These are phyloP conservation scores for Diplodia corticola DNA, from an alignment of 2,329 filamentous ascomycete species.

Conservation along the genomic window DNA sequence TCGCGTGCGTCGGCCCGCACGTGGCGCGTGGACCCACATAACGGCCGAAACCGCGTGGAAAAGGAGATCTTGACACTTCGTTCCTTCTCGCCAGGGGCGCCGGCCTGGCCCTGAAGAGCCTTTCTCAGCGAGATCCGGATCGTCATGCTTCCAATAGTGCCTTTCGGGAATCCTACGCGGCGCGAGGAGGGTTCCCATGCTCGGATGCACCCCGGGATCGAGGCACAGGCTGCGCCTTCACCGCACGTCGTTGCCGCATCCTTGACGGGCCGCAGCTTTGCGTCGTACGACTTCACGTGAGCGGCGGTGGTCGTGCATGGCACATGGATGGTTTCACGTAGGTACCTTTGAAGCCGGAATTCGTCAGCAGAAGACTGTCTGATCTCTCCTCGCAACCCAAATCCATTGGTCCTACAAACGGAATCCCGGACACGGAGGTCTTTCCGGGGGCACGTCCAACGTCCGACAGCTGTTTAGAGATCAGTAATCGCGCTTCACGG, in stretches of 20 bases:
- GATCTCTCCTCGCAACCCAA: not conserved
- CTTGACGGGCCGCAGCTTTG: not conserved
- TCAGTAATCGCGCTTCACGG: not conserved
- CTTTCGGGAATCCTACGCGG: not conserved
- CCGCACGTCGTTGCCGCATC: slow-evolving; percentile 6
- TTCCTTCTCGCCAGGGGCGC: not conserved
- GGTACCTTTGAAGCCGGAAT: not conserved
- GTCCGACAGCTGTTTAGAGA: not conserved
- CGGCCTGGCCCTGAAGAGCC: not conserved
- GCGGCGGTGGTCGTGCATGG: not conserved
- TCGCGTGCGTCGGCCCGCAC: slow-evolving; percentile 18
- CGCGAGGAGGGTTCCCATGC: not conserved
- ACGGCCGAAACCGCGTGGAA: slow-evolving; percentile 16
- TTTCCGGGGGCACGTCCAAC: not conserved
- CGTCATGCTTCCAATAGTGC: not conserved
- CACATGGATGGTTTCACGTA: not conserved
- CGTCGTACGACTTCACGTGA: slow-evolving; percentile 13
- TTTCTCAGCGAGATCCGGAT: not conserved
- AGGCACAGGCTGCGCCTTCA: not conserved
- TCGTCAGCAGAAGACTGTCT: not conserved
- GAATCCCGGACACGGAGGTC: not conserved
- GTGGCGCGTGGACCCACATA: slow-evolving; percentile 11
- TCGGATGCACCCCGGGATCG: slow-evolving; percentile 11
- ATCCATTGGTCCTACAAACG: not conserved
- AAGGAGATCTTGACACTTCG: slow-evolving; percentile 2